phyloP scores from a whole-genome alignment of 148 eudicot species.

The Silene conica region DNA sequence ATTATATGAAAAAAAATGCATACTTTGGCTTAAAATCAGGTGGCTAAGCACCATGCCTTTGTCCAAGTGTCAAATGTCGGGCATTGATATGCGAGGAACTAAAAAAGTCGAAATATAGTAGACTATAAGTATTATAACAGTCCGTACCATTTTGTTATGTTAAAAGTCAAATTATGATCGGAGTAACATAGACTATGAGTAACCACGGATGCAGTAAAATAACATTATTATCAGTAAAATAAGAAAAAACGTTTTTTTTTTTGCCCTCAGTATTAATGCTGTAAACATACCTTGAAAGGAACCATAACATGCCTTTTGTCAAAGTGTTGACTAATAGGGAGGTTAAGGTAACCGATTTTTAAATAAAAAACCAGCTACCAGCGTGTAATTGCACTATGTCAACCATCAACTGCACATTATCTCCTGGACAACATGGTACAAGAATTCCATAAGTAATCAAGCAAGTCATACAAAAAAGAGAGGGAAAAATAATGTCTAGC shows the following conservation, averaged over 20 bases:
- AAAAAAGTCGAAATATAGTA: too few relatives aligned
- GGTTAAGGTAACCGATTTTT: neutral
- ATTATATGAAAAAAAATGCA: too few relatives aligned
- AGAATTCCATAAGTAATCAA: conserved; percentile 6
- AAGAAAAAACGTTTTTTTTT: neutral
- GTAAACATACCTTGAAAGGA: neutral
- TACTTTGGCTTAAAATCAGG: too few relatives aligned
- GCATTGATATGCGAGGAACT: too few relatives aligned
- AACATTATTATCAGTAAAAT: neutral
- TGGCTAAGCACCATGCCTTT: too few relatives aligned
- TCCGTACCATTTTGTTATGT: too few relatives aligned
- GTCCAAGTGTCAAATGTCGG: too few relatives aligned
- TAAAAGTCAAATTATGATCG: neutral
- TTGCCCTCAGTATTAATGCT: neutral
- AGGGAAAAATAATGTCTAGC: neutral
- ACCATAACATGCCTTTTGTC: neutral
- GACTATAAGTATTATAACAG: too few relatives aligned
- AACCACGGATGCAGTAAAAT: neutral
- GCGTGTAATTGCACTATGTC: conserved; percentile 14
- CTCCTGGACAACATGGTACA: conserved; percentile 17
- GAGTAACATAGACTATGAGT: too few relatives aligned
- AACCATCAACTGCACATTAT: conserved; percentile 17
- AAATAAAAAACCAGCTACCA: conserved; percentile 3
- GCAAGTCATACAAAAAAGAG: conserved; percentile 1
- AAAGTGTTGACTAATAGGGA: neutral